Conservation (phyloP, 345 rosid genomes). For the Kandelia obovata region DNA sequence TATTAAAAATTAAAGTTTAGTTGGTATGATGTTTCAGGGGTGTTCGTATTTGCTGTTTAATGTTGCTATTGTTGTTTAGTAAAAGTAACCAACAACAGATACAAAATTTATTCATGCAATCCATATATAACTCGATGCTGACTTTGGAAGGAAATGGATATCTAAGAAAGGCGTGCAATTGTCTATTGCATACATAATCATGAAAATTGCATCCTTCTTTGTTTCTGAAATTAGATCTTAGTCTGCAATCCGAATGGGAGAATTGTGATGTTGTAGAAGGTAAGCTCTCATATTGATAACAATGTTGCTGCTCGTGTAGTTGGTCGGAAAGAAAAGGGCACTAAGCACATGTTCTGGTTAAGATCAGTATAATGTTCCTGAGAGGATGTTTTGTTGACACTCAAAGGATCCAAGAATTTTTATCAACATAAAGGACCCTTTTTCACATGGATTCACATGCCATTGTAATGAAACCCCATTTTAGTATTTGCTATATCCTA, state of each 20-base stretch:
- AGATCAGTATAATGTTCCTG: slow-evolving; percentile 15
- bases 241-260: neutral
- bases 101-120: no score
- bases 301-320: no score
- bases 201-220: no score
- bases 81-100: no score
- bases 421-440: slow-evolving; percentile 51
- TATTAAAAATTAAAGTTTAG: no score
- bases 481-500: slow-evolving; percentile 5
- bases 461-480: slow-evolving; percentile 23
- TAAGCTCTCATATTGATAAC: neutral
- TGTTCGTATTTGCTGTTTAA: no score
- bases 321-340: slow-evolving; percentile 1
- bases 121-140: no score
- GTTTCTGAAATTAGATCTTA: neutral
- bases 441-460: slow-evolving; percentile 68
- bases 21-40: no score
- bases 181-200: no score
- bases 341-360: slow-evolving; percentile 14
- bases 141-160: no score
- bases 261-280: neutral
- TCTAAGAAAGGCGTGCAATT: no score
- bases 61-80: no score
- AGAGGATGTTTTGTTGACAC: slow-evolving; percentile 22
- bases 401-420: slow-evolving; percentile 23